Evolutionary conservation across 2,329 filamentous ascomycete species (phyloP), one percentile per base, ranked within the genome.

Genomic region (Chrysoporthe deuterocubensis): DNA sequence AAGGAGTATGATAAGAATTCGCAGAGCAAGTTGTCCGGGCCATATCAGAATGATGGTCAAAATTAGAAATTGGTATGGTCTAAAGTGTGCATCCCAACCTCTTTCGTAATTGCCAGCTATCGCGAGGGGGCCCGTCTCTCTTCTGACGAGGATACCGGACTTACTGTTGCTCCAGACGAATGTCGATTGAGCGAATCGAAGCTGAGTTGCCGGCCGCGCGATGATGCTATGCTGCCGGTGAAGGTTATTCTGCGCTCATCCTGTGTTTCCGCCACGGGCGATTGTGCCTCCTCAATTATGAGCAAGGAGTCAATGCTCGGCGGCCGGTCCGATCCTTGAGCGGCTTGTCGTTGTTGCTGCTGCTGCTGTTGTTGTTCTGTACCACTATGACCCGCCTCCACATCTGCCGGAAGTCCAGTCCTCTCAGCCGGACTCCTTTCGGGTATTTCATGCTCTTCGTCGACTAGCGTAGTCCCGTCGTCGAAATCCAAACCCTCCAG

Each of bases 301-400:
- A 65, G 63, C 3, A 65, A 26, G 16, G 63, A 65, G 21, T 65
- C 63, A 26, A 65, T 48, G 18, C 63, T 65, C 21, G 63, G 63
- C 44, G 42, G 26, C 26, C 63, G 52, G 43, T 21, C 18, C n/a
- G 13, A 16, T 18, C 42, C 63, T 59, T 37, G 21, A 32, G 40
- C 26, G n/a, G n/a, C 9, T 26, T 44, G 18, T 43, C 43, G 57
- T 5, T 40, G 52, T 34, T 56, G 52, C 52, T 56, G 52, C 26
- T 57, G 52, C 26, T 57, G 54, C 69, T 4, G 71, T 46, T 11
- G 69, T 66, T n/a, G 68, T 66, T 26, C 72, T 66, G 11, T 40
- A 3, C 40, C 6, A 16, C 21, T 5, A 54, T 52, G 60, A 18
- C 43, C 50, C 9, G 50, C 62, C 50, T 57, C 62, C n/a, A 64